Evolutionary conservation across 2,329 filamentous ascomycete genomes (phyloP), one percentile per base, ranked within the genome.

Genomic region (Lecanicillium sp.): DNA sequence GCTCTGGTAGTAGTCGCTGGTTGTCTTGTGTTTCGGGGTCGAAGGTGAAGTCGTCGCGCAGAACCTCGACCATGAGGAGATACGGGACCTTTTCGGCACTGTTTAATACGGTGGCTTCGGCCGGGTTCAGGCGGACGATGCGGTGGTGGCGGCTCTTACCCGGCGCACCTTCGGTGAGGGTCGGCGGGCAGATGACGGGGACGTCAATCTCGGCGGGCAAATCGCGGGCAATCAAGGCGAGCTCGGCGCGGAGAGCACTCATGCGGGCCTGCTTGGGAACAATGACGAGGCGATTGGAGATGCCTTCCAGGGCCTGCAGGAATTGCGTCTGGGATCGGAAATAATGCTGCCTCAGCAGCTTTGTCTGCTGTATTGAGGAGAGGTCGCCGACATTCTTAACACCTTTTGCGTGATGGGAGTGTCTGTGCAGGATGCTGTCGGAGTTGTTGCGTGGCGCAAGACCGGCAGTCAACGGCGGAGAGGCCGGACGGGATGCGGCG

Each of bases 1-100:
- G 64, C 7, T 67, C 77, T 10, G 69, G 66, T 27, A 86, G 64
- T 19, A 93, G 67, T 44, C 78, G 74, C 59, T 85, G 76, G 56
- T 93, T 93, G 53, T 88, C 84, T 23, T 77, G 71, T 1, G 81
- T 84, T 26, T 85, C 80, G 0, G 87, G 86, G 56, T 91, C 83
- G 57, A 93, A 93, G 27, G 84, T 83, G 60, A 93, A 91, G 58
- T 93, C 87, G 55, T 91, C 87, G 20, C 84, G 74, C 40, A 93
- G 67, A 19, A 93, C 83, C 61, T 93, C 87, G 2, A 91, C 80
- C 86, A 93, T 90, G 23, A 93, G 74, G 42, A 93, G 67, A 65
- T 90, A 93, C 1, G 87, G 87, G 37, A 93, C 87, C 61, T 90
- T 86, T 63, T 93, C 87, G 4, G 87, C 87, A 62, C 87, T 93